These are phyloP conservation scores for Rhizopus sp. DNA, from an alignment of 371 early-diverging fungal species.

Conservation along the genomic window DNA sequence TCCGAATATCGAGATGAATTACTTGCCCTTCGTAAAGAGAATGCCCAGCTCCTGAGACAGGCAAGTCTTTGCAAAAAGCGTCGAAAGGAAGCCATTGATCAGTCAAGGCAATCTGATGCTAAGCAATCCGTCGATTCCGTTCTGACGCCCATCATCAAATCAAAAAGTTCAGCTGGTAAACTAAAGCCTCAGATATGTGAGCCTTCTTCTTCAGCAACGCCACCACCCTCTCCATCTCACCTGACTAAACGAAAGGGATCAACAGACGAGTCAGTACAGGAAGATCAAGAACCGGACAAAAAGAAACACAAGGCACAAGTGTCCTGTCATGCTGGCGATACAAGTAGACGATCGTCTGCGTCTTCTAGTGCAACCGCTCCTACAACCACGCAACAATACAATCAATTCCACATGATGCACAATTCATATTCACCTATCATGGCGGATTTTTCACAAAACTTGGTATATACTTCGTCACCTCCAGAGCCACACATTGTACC, in stretches of 20 bases:
- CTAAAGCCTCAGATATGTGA: not conserved
- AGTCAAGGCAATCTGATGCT: no score
- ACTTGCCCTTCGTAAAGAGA: conserved; percentile 1
- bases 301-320: not conserved
- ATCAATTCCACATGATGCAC: not conserved
- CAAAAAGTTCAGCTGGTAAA: not conserved
- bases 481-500: not conserved
- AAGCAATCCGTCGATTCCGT: not conserved
- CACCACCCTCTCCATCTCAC: not conserved
- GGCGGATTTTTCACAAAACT: not conserved
- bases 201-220: not conserved
- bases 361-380: not conserved
- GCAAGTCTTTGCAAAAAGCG: not conserved
- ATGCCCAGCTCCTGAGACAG: not conserved
- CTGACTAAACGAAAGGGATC: no score
- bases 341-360: not conserved
- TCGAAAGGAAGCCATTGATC: not conserved
- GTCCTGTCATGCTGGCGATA: not conserved
- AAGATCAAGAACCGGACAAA: no score
- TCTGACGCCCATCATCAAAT: not conserved
- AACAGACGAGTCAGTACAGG: no score
- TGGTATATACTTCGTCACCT: not conserved
- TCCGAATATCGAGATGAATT: not conserved
- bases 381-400: not conserved
- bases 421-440: not conserved